A percentile compares a stretch with the other conserved stretches of the same genome.
phyloP scores from a whole-genome alignment of 2,329 filamentous ascomycete species.

The Fusarium sp. region DNA sequence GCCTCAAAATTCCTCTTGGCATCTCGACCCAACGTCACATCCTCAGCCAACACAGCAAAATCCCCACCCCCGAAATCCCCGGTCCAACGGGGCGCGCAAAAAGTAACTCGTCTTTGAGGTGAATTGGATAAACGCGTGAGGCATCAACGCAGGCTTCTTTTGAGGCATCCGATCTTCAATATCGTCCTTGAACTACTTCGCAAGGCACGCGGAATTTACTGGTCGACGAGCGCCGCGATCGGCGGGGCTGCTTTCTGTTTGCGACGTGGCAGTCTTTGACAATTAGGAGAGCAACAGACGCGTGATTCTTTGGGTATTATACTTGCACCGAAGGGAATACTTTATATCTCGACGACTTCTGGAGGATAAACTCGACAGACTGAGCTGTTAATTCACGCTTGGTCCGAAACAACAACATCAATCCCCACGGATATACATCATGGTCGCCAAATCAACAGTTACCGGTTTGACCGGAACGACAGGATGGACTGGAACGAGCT shows the following conservation, averaged over 20 bases:
- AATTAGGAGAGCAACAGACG: slow-evolving; percentile 6
- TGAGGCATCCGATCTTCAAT: slow-evolving; percentile 1
- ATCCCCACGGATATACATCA: slow-evolving; percentile 5
- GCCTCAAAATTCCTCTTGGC: slow-evolving; percentile 13
- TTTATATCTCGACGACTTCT: not conserved
- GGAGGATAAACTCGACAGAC: not conserved
- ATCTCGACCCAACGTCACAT: slow-evolving; percentile 25
- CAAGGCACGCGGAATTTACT: slow-evolving; percentile 32
- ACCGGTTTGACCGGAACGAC: slow-evolving; percentile 48
- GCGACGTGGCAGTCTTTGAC: slow-evolving; percentile 40
- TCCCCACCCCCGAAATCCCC: slow-evolving; percentile 24
- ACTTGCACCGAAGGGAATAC: not conserved
- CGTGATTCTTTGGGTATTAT: not conserved
- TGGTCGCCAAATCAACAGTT: slow-evolving; percentile 44
- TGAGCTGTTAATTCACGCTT: not conserved
- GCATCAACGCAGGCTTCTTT: slow-evolving; percentile 22
- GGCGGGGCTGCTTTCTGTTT: slow-evolving; percentile 32
- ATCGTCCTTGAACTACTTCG: not conserved
- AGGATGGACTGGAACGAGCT: slow-evolving; percentile 34
- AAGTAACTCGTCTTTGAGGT: not conserved
- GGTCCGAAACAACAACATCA: not conserved
- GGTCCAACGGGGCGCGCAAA: slow-evolving; percentile 13
- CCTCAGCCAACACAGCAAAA: slow-evolving; percentile 22
- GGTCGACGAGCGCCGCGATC: slow-evolving; percentile 25
- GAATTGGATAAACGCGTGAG: slow-evolving; percentile 15